These are phyloP conservation scores for Penicillium bialowiezense DNA, from an alignment of 495 filamentous ascomycete species.

Conservation along the genomic window DNA sequence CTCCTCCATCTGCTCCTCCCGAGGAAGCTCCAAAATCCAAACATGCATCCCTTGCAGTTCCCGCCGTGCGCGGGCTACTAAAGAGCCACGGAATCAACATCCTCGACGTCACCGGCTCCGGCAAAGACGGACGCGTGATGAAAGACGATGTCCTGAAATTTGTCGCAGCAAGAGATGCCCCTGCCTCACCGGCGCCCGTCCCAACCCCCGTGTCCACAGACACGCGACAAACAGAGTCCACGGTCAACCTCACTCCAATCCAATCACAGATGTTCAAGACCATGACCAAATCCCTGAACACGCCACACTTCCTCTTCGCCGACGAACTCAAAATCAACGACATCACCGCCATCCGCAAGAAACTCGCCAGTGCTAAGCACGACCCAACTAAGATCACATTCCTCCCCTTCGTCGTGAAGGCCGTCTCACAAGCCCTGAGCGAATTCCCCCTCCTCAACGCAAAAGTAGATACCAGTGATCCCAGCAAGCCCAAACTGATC, in stretches of 20 bases:
- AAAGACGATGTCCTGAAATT: constrained; percentile 93
- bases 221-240: constrained; percentile 60
- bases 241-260: constrained; percentile 65
- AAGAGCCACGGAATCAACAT: constrained; percentile 78
- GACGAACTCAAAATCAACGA: constrained; percentile 78
- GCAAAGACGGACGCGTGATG: constrained; percentile 84
- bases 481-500: constrained; percentile 64
- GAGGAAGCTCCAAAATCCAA: constrained; percentile 36
- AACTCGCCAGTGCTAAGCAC: constrained; percentile 47
- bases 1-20: not conserved
- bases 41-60: constrained; percentile 75
- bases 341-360: constrained; percentile 64
- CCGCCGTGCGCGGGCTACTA: constrained; percentile 84
- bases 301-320: constrained; percentile 91
- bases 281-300: constrained; percentile 90
- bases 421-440: constrained; percentile 78
- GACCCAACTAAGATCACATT: constrained; percentile 69
- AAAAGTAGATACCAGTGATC: constrained; percentile 61
- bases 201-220: constrained; percentile 18
- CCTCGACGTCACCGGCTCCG: constrained; percentile 73
- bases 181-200: constrained; percentile 3
- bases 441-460: constrained; percentile 86
- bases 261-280: constrained; percentile 95
- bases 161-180: constrained; percentile 34
- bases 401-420: constrained; percentile 94